Conservation (phyloP, 2,329 filamentous ascomycete species). For the Sporothrix pallida region DNA sequence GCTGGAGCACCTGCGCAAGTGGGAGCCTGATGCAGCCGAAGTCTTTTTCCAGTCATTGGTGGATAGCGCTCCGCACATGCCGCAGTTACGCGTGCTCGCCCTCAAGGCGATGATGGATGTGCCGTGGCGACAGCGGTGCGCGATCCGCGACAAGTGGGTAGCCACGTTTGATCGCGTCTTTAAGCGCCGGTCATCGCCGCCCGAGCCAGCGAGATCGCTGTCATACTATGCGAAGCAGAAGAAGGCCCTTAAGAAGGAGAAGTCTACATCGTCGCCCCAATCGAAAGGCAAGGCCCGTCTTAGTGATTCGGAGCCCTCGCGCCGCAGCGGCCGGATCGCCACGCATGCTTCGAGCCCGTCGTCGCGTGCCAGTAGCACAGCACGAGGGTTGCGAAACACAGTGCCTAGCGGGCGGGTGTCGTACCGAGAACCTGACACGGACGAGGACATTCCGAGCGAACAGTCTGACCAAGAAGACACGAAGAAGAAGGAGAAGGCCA, state of each 20-base stretch:
- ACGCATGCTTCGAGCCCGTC: constrained; percentile 39
- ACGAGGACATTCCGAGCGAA: constrained; percentile 46
- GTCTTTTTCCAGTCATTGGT: constrained; percentile 81
- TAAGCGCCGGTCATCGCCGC: constrained; percentile 50
- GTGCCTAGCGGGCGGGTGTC: constrained; percentile 38
- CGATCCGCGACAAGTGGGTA: constrained; percentile 80
- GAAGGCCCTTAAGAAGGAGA: background rate
- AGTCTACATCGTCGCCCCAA: background rate
- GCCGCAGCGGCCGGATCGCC: constrained; percentile 49
- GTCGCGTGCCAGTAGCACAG: constrained; percentile 41
- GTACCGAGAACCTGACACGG: constrained; percentile 56
- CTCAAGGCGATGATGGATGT: constrained; percentile 80
- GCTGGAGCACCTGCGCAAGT: constrained; percentile 77
- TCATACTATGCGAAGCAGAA: constrained; percentile 32
- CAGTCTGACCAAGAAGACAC: constrained; percentile 34
- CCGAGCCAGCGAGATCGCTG: constrained; percentile 39
- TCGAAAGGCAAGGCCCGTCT: constrained; percentile 10
- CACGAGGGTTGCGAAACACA: constrained; percentile 27
- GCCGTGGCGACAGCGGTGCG: constrained; percentile 80
- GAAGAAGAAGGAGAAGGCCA: constrained; percentile 11
- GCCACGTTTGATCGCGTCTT: constrained; percentile 72
- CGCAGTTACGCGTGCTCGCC: constrained; percentile 69
- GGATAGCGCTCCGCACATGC: constrained; percentile 69
- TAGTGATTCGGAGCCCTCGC: constrained; percentile 19
- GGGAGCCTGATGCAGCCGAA: constrained; percentile 71